phyloP scores from a whole-genome alignment of 1,284 basidiomycete genomes.

The Rhodotorula sp. region DNA sequence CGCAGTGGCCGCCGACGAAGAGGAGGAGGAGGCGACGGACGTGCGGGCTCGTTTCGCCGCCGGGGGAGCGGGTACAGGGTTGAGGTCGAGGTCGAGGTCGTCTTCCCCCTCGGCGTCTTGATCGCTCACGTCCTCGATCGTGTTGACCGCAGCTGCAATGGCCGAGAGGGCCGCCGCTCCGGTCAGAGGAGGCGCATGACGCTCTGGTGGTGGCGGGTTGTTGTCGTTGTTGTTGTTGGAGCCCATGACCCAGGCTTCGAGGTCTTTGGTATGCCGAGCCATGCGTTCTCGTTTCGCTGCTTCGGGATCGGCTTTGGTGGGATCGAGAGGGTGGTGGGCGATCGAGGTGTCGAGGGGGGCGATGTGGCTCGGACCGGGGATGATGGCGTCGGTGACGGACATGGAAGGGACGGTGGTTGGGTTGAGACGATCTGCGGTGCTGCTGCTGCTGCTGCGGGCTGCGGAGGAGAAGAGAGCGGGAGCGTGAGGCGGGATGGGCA shows the following conservation, averaged over 20 bases:
- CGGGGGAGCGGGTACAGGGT: not conserved
- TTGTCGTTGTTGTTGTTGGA: no score
- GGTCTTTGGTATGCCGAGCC: slow-evolving; percentile 20
- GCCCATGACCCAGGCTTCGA: slow-evolving; percentile 18
- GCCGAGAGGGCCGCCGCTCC: not conserved
- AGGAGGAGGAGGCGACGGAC: not conserved
- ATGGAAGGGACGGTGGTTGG: not conserved
- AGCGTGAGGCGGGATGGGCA: not conserved
- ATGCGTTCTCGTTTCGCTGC: slow-evolving; percentile 14
- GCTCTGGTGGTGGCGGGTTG: not conserved
- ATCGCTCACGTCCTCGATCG: not conserved
- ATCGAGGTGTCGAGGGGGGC: not conserved
- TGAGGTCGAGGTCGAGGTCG: not conserved
- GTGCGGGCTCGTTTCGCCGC: not conserved
- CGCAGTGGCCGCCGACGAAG: not conserved
- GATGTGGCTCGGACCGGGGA: not conserved
- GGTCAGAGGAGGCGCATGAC: not conserved
- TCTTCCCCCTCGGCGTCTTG: not conserved
- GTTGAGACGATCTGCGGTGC: not conserved
- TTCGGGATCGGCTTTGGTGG: not conserved
- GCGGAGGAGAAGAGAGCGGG: not conserved
- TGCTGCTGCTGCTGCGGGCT: not conserved
- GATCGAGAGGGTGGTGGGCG: not conserved
- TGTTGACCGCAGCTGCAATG: not conserved
- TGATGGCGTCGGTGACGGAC: not conserved